Evolutionary conservation across 1,284 basidiomycete genomes (phyloP), one percentile per base, ranked within the genome.

Genomic region (Tausonia pullulans): DNA sequence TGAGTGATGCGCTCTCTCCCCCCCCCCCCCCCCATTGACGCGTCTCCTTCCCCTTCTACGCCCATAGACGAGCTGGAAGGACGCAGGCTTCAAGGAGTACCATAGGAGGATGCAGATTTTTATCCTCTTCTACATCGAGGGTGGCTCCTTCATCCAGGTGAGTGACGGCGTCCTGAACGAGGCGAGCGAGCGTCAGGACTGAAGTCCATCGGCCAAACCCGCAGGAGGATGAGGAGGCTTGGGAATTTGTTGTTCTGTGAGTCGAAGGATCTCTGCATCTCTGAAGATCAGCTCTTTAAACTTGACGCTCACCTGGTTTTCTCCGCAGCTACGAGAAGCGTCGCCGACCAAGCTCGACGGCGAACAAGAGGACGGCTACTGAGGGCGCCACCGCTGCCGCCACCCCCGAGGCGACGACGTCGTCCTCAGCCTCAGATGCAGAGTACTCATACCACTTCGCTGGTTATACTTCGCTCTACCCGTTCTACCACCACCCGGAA

Each of bases 101-200:
- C 95, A 97, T 72, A 82, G 87, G n/a, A 81, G 85, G 63, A 96
- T 96, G 87, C 95, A 98, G 76, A 75, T 97, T 62, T 97, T 97
- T 73, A 90, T 96, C 65, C 77, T 96, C 53, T 79, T 98, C 7
- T 98, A 91, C 77, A 95, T 98, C 72, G 95, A 98, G 74, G 96
- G 85, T 6, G 93, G 92, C 5, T 91, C 88, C 43, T 98, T 93
- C 76, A 90, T 98, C 68, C 84, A 88, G 68, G 79, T 78, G 63
- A 39, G 71, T 67, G 27, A 27, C 27, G 27, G 27, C 27, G 27
- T 27, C 27, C 27, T 27, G 27, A 27, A 27, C 27, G 27, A 27
- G 27, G 27, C 27, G 27, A 27, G 27, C 27, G 27, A 27, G 27
- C 27, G 27, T 27, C 27, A 1, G 27, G 27, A 27, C 27, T 27